Evolutionary conservation across 495 filamentous ascomycete species (phyloP).

Genomic region (Aspergillus sparsus): DNA sequence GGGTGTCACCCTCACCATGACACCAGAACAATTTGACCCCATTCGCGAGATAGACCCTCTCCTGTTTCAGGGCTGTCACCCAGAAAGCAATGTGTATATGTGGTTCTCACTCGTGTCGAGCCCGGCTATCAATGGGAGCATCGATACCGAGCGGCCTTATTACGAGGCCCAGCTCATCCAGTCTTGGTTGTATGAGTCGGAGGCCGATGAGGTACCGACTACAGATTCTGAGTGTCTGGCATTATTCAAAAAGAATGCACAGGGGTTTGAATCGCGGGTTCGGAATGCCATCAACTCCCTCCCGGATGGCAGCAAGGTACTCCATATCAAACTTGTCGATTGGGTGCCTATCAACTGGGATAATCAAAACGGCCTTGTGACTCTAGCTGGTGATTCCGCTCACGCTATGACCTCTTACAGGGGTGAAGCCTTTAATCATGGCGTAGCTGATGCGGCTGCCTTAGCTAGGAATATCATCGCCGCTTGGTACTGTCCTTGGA

Average conservation of each 20-base stretch:
- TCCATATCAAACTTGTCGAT: background rate
- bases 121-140: background rate
- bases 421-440: constrained; percentile 11
- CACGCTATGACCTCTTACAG: constrained; percentile 9
- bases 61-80: constrained; percentile 6
- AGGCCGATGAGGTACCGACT: background rate
- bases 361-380: constrained; percentile 3
- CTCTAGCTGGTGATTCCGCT: constrained; percentile 10
- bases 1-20: background rate
- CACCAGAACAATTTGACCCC: background rate
- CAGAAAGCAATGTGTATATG: background rate
- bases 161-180: background rate
- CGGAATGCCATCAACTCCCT: background rate
- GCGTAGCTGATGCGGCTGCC: constrained; percentile 6
- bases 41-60: constrained; percentile 8
- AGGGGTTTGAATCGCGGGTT: background rate
- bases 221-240: background rate
- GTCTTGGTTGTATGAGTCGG: background rate
- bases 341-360: background rate
- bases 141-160: background rate
- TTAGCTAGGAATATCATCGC: background rate
- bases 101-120: constrained; percentile 6
- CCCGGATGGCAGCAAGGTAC: background rate
- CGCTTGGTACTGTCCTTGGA: background rate
- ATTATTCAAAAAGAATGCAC: background rate